A percentile compares a stretch with the other conserved stretches of the same genome.
These are phyloP conservation scores for Syzygium jambos DNA, from an alignment of 345 rosid species.

Conservation along the genomic window DNA sequence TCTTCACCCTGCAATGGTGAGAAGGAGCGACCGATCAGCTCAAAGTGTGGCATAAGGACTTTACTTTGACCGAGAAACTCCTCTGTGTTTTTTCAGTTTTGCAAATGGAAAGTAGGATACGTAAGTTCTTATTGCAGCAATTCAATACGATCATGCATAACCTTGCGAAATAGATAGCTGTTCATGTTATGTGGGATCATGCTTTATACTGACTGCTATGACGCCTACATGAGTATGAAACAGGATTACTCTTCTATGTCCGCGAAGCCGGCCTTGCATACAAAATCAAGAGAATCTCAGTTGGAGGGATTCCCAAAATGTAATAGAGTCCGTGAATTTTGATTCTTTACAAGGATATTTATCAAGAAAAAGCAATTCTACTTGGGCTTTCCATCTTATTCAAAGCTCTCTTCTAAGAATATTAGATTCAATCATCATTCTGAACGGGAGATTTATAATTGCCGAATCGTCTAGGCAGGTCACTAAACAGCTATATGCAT, in stretches of 20 bases:
- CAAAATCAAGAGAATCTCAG: neutral
- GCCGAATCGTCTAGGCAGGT: neutral
- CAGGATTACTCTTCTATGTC: neutral
- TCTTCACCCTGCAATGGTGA: constrained; percentile 88
- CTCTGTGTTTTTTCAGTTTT: neutral
- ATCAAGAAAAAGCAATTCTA: neutral
- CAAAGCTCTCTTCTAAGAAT: neutral
- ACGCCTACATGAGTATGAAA: neutral
- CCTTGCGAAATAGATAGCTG: neutral
- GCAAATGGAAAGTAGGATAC: neutral
- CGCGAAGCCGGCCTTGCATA: neutral
- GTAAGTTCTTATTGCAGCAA: neutral
- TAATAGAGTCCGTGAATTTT: neutral
- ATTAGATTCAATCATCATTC: neutral
- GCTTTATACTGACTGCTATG: neutral
- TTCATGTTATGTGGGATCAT: neutral
- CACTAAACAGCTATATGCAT: neutral
- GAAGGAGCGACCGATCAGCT: constrained; percentile 85
- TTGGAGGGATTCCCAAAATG: neutral
- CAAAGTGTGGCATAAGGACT: constrained; percentile 64
- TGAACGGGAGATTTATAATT: neutral
- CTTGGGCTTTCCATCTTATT: neutral
- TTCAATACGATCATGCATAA: neutral
- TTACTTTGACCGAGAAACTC: neutral
- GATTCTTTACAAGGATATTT: neutral